These are phyloP conservation scores for Debaryomyces nepalensis DNA, from an alignment of 1,139 yeast genomes.

Conservation along the genomic window DNA sequence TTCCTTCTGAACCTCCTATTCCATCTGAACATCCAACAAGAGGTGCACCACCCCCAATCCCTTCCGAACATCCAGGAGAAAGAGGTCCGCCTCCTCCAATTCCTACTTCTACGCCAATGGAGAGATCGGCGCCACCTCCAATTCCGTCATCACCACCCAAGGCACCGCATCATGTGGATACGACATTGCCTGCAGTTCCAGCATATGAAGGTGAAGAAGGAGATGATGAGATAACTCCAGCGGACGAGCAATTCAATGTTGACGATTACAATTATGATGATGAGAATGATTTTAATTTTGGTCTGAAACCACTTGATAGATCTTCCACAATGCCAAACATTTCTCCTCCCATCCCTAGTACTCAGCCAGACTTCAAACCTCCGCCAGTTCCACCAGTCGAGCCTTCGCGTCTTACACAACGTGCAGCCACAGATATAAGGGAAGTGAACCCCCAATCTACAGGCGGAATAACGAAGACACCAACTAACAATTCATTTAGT, in stretches of 20 bases:
- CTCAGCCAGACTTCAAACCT: constrained; percentile 1
- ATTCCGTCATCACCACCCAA: constrained; percentile 5
- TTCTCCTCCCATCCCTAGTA: constrained; percentile 1
- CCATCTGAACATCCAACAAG: constrained; percentile 8
- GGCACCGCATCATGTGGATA: constrained; percentile 12
- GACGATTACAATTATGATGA: constrained; percentile 6
- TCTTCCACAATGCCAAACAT: constrained; percentile 9
- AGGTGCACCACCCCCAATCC: constrained; percentile 6
- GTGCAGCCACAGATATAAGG: constrained; percentile 29
- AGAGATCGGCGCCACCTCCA: constrained; percentile 12
- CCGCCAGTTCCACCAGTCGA: constrained; percentile 10
- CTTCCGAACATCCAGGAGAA: constrained; percentile 5
- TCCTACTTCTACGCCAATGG: constrained; percentile 13
- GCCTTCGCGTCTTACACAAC: neutral
- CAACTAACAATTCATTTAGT: constrained; percentile 33
- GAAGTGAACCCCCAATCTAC: constrained; percentile 14
- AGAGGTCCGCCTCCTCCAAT: constrained; percentile 20
- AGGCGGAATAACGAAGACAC: constrained; percentile 20
- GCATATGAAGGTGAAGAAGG: neutral
- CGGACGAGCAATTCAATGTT: constrained; percentile 3
- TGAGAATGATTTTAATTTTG: constrained; percentile 5
- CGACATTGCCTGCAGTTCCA: neutral
- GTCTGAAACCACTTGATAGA: neutral
- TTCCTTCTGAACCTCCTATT: constrained; percentile 2
- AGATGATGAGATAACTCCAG: neutral